Percentiles rank a stretch among this genome's conserved stretches.
phyloP scores from a whole-genome alignment of 768 basidiomycete genomes.

The Cystobasidium tubakii region DNA sequence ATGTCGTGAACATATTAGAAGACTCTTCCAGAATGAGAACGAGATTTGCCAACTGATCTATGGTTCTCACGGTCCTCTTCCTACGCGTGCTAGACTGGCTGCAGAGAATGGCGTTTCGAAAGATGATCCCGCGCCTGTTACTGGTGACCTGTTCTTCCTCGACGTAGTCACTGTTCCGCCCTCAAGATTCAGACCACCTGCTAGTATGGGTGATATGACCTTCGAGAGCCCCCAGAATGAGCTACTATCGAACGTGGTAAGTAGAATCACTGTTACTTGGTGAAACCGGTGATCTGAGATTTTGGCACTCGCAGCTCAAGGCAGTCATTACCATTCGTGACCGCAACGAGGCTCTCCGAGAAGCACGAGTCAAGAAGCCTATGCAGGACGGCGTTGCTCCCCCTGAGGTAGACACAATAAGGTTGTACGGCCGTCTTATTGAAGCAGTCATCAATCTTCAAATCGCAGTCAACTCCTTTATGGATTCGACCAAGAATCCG shows the following conservation, averaged over 20 bases:
- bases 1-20: slow-evolving; percentile 84
- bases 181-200: slow-evolving; percentile 89
- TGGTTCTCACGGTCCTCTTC: slow-evolving; percentile 81
- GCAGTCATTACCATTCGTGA: slow-evolving; percentile 43
- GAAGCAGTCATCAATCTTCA: slow-evolving; percentile 84
- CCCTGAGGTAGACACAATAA: slow-evolving; percentile 52
- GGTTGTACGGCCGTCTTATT: slow-evolving; percentile 63
- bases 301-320: slow-evolving; percentile 28
- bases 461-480: slow-evolving; percentile 89
- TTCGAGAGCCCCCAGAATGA: slow-evolving; percentile 98
- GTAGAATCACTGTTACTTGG: slow-evolving; percentile 66
- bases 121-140: slow-evolving; percentile 51
- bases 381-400: neutral
- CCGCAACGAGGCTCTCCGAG: slow-evolving; percentile 8
- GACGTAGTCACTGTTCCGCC: slow-evolving; percentile 86
- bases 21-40: slow-evolving; percentile 74
- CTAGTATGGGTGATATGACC: slow-evolving; percentile 79
- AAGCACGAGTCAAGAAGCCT: slow-evolving; percentile 29
- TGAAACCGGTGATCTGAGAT: too few species aligned
- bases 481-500: slow-evolving; percentile 95
- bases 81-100: slow-evolving; percentile 47
- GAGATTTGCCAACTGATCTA: slow-evolving; percentile 81
- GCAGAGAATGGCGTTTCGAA: neutral
- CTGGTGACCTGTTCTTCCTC: slow-evolving; percentile 95
- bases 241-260: slow-evolving; percentile 70